A percentile compares a stretch with the other conserved stretches of the same genome.
These are phyloP conservation scores for Coniochaeta pulveracea DNA, from an alignment of 2,329 filamentous ascomycete species.

Conservation along the genomic window DNA sequence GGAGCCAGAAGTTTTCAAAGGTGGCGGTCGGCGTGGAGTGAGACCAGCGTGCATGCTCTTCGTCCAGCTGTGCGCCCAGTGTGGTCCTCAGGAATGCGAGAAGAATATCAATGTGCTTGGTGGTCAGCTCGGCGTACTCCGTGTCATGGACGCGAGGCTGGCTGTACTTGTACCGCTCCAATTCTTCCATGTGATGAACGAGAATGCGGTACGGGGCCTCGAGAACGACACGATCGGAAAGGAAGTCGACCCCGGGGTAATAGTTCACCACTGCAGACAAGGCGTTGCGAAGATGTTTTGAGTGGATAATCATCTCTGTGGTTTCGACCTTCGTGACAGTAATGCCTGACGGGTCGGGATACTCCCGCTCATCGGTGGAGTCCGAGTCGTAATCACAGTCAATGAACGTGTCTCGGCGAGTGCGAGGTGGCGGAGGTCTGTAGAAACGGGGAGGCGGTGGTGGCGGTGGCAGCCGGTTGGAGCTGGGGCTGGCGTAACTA, in stretches of 20 bases:
- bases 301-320: conserved; percentile 31
- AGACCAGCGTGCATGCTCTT: conserved; percentile 28
- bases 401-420: too few species aligned
- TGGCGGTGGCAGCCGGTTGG: conserved; percentile 6
- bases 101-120: conserved; percentile 32
- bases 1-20: conserved; percentile 32
- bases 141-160: conserved; percentile 28
- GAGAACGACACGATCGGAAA: conserved; percentile 24
- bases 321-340: conserved; percentile 15
- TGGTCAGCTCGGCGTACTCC: conserved; percentile 28
- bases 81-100: conserved; percentile 29
- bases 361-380: conserved; percentile 11
- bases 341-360: conserved; percentile 12
- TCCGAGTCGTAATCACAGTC: conserved; percentile 17
- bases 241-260: conserved; percentile 29
- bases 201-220: conserved; percentile 35
- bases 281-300: conserved; percentile 31
- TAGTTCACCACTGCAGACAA: conserved; percentile 35
- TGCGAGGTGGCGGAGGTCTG: too few species aligned
- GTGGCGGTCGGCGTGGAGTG: conserved; percentile 27
- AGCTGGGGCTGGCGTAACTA: neutral
- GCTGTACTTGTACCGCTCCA: conserved; percentile 27
- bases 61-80: conserved; percentile 22
- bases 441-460: conserved; percentile 8
- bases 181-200: conserved; percentile 30